phyloP scores from a whole-genome alignment of 2,329 filamentous ascomycete species.

The Ceratocystis eucalypticola region DNA sequence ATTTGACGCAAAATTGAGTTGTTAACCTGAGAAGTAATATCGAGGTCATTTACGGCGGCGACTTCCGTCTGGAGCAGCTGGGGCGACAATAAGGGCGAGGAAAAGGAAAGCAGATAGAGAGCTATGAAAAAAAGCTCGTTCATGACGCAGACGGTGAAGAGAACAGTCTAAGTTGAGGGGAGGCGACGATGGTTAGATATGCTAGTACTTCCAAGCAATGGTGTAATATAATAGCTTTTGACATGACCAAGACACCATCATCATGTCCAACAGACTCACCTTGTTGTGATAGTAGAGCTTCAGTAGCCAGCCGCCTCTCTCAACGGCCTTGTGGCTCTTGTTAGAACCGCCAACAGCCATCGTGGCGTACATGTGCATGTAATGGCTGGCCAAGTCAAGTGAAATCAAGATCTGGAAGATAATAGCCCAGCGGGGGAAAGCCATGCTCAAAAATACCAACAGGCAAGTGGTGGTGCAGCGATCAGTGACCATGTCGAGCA shows the following conservation, averaged over 20 bases:
- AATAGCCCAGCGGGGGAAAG: constrained; percentile 87
- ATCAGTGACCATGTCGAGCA: constrained; percentile 98
- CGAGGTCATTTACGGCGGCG: constrained; percentile 29
- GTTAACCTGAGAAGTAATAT: constrained; percentile 56
- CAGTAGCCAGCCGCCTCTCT: constrained; percentile 75
- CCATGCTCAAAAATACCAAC: constrained; percentile 85
- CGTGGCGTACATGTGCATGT: constrained; percentile 98
- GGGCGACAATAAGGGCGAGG: constrained; percentile 74
- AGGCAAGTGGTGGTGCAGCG: constrained; percentile 92
- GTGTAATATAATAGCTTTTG: too few relatives aligned
- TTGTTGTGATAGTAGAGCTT: constrained; percentile 97
- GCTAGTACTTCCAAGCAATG: background rate
- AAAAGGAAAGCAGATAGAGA: constrained; percentile 94
- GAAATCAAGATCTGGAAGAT: constrained; percentile 89
- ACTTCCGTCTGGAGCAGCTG: constrained; percentile 50
- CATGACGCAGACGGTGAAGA: constrained; percentile 78
- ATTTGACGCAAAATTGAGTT: constrained; percentile 57
- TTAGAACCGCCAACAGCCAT: constrained; percentile 71
- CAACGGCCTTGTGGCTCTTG: constrained; percentile 85
- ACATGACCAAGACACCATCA: background rate
- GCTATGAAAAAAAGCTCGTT: constrained; percentile 98
- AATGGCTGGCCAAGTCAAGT: constrained; percentile 88
- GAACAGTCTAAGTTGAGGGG: constrained; percentile 49
- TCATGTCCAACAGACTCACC: constrained; percentile 40
- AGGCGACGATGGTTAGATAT: background rate